Percentiles rank a stretch among this genome's conserved stretches.
These are phyloP conservation scores for Penstemon davidsonii DNA, from an alignment of 257 asterid genomes.

Conservation along the genomic window DNA sequence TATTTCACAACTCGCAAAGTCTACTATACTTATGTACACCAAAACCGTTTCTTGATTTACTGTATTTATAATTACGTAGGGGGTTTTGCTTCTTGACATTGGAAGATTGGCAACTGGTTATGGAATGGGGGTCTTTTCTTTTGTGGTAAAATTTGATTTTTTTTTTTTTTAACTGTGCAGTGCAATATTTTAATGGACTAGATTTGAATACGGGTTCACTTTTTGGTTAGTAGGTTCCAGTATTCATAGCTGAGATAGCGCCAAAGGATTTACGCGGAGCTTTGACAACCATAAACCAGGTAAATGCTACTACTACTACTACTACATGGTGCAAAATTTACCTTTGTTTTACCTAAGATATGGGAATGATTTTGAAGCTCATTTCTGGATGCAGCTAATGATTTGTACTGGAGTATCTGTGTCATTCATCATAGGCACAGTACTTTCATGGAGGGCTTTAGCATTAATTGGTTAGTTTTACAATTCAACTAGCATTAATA, in stretches of 20 bases:
- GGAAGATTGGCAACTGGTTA: constrained; percentile 89
- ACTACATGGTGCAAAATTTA: neutral
- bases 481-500: neutral
- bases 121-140: constrained; percentile 91
- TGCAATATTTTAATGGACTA: neutral
- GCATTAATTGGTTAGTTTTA: constrained; percentile 63
- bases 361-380: neutral
- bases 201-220: neutral
- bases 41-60: neutral
- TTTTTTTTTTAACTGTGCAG: neutral
- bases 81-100: constrained; percentile 55
- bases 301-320: neutral
- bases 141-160: constrained; percentile 53
- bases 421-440: constrained; percentile 84
- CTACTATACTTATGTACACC: neutral
- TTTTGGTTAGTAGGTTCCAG: constrained; percentile 56
- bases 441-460: constrained; percentile 71
- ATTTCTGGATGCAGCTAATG: constrained; percentile 61
- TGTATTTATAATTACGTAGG: constrained; percentile 34
- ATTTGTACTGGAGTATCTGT: constrained; percentile 76
- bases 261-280: constrained; percentile 87
- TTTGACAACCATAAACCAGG: constrained; percentile 84
- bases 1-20: neutral
- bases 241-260: constrained; percentile 80
- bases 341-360: neutral